phyloP scores from a whole-genome alignment of 495 filamentous ascomycete genomes.

The Penicillium goetzii region DNA sequence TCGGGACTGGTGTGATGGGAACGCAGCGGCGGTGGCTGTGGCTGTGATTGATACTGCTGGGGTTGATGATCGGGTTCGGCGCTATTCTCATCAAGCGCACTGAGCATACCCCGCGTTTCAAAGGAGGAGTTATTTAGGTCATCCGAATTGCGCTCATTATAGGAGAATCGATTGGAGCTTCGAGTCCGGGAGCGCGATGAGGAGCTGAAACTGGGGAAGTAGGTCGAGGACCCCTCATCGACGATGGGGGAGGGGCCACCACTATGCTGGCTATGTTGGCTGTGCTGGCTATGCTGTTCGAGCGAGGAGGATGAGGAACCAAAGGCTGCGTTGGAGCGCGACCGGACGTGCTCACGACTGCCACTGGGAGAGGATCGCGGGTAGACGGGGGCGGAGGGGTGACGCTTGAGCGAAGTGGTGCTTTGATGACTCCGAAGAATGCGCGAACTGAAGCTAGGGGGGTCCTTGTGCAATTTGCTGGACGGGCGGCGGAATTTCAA shows the following conservation, averaged over 20 bases:
- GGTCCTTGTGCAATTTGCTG: constrained; percentile 55
- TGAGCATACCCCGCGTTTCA: constrained; percentile 69
- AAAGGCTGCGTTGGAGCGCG: constrained; percentile 53
- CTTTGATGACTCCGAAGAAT: constrained; percentile 52
- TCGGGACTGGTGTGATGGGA: constrained; percentile 63
- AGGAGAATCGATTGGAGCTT: constrained; percentile 51
- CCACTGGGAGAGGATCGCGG: constrained; percentile 46
- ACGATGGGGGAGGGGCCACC: constrained; percentile 53
- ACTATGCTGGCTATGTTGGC: constrained; percentile 25
- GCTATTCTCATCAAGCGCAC: constrained; percentile 61
- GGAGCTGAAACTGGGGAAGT: constrained; percentile 36
- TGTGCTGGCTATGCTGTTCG: constrained; percentile 32
- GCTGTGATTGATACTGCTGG: constrained; percentile 29
- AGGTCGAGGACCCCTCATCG: constrained; percentile 38
- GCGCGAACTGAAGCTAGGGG: constrained; percentile 48
- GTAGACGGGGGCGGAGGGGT: constrained; percentile 69
- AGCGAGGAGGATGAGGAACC: constrained; percentile 58
- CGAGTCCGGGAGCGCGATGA: constrained; percentile 40
- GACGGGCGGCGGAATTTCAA: constrained; percentile 53
- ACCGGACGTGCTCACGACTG: constrained; percentile 53
- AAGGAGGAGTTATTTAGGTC: constrained; percentile 69
- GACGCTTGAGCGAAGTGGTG: constrained; percentile 61
- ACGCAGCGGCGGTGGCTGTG: constrained; percentile 50
- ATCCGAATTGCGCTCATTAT: constrained; percentile 67
- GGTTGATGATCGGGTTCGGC: constrained; percentile 53